A percentile compares a stretch with the other conserved stretches of the same genome.
Evolutionary conservation across 306 rosid genomes (phyloP).

Genomic region (Canavalia ensiformis): DNA sequence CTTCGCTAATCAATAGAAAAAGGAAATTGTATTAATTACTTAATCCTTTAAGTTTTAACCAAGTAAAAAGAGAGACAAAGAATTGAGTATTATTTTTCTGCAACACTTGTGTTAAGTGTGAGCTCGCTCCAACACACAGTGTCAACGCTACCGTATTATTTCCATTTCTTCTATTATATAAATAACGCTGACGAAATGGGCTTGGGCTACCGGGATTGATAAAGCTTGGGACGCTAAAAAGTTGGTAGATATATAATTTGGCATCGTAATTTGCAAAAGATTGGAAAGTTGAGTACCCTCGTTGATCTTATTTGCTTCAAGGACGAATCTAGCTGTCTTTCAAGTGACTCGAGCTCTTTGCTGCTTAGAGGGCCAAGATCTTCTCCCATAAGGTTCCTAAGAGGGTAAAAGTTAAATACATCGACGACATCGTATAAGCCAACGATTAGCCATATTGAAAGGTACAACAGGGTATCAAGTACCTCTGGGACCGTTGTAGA

Average conservation of each 20-base stretch:
- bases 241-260: neutral
- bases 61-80: neutral
- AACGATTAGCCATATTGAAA: neutral
- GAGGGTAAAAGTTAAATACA: neutral
- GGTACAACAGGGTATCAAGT: conserved; percentile 15
- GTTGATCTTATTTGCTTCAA: conserved; percentile 93
- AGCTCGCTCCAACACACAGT: neutral
- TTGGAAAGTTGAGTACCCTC: conserved; percentile 63
- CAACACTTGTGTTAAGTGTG: neutral
- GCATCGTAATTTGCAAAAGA: neutral
- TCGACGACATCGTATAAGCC: neutral
- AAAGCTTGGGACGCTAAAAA: neutral
- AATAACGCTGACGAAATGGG: neutral
- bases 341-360: conserved; percentile 95
- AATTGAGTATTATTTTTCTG: neutral
- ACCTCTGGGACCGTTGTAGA: conserved; percentile 90
- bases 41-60: neutral
- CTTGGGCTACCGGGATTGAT: neutral
- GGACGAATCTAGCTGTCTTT: conserved; percentile 93
- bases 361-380: conserved; percentile 90
- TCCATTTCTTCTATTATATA: neutral
- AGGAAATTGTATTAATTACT: neutral
- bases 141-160: neutral
- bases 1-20: neutral
- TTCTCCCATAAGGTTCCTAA: conserved; percentile 95